Conservation (phyloP, 805 yeast genomes). For the Aciculoconidium aculeatum region DNA sequence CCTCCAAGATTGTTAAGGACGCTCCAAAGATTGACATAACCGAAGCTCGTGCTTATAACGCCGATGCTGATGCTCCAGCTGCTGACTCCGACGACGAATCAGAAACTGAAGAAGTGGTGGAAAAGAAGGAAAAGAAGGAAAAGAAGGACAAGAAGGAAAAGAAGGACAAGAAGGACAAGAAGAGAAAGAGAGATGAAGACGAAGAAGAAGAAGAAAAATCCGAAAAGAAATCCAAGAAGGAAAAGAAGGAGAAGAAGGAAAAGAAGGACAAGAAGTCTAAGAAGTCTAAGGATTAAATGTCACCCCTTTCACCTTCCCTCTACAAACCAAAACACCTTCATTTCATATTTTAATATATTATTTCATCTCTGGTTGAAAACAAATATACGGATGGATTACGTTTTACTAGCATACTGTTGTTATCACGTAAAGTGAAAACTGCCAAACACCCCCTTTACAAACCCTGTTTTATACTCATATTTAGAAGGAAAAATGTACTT, state of each 20-base stretch:
- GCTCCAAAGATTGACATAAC: constrained; percentile 82
- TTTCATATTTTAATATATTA: too few relatives aligned
- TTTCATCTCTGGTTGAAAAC: too few relatives aligned
- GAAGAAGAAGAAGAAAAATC: constrained; percentile 19
- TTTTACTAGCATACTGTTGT: constrained; percentile 1
- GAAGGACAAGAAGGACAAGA: constrained; percentile 27
- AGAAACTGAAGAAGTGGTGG: constrained; percentile 25
- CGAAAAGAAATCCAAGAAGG: constrained; percentile 22
- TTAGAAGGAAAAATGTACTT: too few relatives aligned
- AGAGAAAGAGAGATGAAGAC: constrained; percentile 18
- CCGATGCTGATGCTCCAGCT: constrained; percentile 80
- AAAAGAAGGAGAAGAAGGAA: constrained; percentile 49
- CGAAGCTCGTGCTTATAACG: constrained; percentile 85
- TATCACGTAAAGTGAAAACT: too few relatives aligned
- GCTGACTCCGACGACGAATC: constrained; percentile 27
- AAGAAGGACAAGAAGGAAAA: constrained; percentile 12
- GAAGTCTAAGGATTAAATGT: constrained; percentile 14
- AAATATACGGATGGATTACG: constrained; percentile 1
- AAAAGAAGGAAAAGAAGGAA: constrained; percentile 15
- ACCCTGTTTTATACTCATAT: too few relatives aligned
- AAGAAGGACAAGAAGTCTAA: constrained; percentile 43
- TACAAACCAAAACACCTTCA: too few relatives aligned
- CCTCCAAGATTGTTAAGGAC: constrained; percentile 75
- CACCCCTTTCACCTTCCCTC: too few relatives aligned
- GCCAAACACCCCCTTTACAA: too few relatives aligned